Base-by-base conservation (phyloP, 805 yeast genomes). In the Ogataea methanolica region DNA sequence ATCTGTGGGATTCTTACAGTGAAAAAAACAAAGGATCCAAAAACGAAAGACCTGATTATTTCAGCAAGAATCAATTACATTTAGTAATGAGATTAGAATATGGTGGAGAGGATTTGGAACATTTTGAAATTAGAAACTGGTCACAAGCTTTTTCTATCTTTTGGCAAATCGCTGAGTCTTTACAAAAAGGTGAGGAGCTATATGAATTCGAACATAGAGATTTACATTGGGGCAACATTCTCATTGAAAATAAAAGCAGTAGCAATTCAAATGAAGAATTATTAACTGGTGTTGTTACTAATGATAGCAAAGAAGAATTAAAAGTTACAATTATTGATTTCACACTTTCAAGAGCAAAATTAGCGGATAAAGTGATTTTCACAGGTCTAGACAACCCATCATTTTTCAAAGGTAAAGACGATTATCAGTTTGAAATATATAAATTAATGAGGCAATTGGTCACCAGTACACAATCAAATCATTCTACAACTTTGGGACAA, bases 131-230 rank as follows among this genome's bases (percentile, higher is more conserved):
- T 15, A 53, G 55, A 23, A 61, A 67, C 33, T 72, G 75, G 75
- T 52, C 53, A 12, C 68, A 69, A 47, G 69, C 74, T 3, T 54
- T 55, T 39, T 58, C 59, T 9, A 72, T 85, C 1, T 82, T 85
- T 54, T 76, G 82, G 79, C 73, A 72, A 50, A 66, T 80, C 23
- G 79, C 71, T 1, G 61, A 67, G n/a, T 62, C 71, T 5, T 62
- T 85, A 23, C 73, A 76, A 23, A 64, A 63, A 9, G 83, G 80
- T 1, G 90, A 85, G 61, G 61, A 67, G 15, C 58, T 66, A 35
- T 67, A 68, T 49, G 70, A 74, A 50, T 84, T 84, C 63, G 91
- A 85, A 63, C 92, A 85, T 57, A 71, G 92, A 41, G 88, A 85
- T 61, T 63, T 85, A 49, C 85, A 82, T 51, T 73, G 85, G 74